These are phyloP conservation scores for Aphanomyces invadans DNA, from an alignment of 352 stramenopile genomes.

Conservation along the genomic window DNA sequence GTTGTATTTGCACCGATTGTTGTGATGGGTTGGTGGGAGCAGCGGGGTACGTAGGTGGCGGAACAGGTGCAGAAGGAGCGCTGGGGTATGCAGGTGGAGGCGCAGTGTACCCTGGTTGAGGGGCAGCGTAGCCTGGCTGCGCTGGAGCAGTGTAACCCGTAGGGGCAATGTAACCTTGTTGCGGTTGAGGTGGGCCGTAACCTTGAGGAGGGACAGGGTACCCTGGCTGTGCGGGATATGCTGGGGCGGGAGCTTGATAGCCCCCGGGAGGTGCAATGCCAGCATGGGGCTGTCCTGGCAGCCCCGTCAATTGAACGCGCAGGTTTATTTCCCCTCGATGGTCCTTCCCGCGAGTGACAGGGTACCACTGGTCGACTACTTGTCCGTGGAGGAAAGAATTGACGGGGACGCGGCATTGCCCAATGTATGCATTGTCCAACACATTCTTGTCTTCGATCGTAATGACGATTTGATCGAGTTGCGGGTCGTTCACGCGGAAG, in stretches of 20 bases:
- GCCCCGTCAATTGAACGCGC: constrained; percentile 54
- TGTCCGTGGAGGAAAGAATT: constrained; percentile 63
- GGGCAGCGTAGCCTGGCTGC: background rate
- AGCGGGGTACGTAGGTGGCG: constrained; percentile 16
- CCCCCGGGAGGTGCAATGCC: background rate
- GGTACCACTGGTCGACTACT: constrained; percentile 74
- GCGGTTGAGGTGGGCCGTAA: constrained; percentile 32
- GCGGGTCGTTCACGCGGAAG: constrained; percentile 60
- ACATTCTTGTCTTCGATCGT: constrained; percentile 84
- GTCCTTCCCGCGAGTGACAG: constrained; percentile 56
- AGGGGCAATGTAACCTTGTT: constrained; percentile 30
- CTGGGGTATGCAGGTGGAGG: constrained; percentile 19
- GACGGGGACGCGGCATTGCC: constrained; percentile 56
- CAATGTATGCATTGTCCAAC: constrained; percentile 59
- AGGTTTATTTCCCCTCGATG: constrained; percentile 73
- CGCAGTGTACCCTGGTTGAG: background rate
- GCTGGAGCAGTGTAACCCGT: background rate
- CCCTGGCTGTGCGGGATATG: constrained; percentile 6
- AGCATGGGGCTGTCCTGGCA: background rate
- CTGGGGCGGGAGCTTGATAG: constrained; percentile 13
- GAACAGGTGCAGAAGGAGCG: constrained; percentile 5
- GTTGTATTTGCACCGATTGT: background rate
- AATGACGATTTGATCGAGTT: constrained; percentile 64
- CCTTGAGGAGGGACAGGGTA: constrained; percentile 25
- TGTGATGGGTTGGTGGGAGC: background rate